Base-by-base conservation (phyloP, 306 rosid genomes). In the Comarum palustre region DNA sequence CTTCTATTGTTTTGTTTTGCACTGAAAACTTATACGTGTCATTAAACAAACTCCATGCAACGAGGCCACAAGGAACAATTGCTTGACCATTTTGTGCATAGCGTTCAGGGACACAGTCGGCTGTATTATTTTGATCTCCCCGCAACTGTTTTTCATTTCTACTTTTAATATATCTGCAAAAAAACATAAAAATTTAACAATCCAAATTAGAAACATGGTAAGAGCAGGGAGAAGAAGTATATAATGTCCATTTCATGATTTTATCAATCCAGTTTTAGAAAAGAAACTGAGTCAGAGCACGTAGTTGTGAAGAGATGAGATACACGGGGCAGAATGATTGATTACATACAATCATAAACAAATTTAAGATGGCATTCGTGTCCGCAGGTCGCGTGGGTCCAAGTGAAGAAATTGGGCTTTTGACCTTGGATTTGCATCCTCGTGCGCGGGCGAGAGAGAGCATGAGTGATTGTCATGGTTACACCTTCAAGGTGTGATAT, bases 1-100 rank as follows among this genome's bases (percentile, higher is more conserved):
- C 84, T 38, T 36, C 74, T 52, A 93, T 64, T 19, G 31, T 72
- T 71, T 73, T 81, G 38, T 87, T 79, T 65, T 86, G 83, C 77
- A 69, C 64, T 38, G 87, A 82, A 69, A 93, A 76, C 52, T 46
- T 85, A 73, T 86, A 93, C 1, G 96, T 93, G 85, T 93, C 98
- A 66, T 93, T 93, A 78, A 90, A 90, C 78, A 93, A 72, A 82
- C 98, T 93, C 98, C 96, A 93, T 10, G 98, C 96, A 68, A 83
- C 72, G 65, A 93, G 93, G 77, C 96, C 96, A 74, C 96, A 93
- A 39, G 96, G 98, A 69, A 93, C 96, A 78, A 92, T 87, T 51
- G 89, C 71, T 57, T 57, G 63, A 72, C 31, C 43, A 27, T 77
- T 66, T 62, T 67, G 17, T 34, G 82, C 73, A 15, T 17, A 57